A percentile compares a stretch with the other conserved stretches of the same genome.
Evolutionary conservation across 345 rosid species (phyloP).

Genomic region (Tarenaya hassleriana): DNA sequence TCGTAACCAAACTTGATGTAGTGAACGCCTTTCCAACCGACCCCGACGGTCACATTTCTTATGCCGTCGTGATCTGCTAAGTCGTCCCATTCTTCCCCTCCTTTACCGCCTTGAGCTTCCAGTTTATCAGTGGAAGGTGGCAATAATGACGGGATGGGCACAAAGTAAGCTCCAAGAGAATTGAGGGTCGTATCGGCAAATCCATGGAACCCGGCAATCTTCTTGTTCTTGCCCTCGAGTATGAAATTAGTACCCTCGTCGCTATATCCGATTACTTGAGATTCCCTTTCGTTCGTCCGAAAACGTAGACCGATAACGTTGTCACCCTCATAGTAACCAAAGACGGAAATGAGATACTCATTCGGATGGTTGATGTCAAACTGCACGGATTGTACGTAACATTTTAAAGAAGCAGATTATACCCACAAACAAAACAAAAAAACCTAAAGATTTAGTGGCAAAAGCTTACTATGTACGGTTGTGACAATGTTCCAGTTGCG

Average conservation of each 20-base stretch:
- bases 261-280: neutral
- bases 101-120: neutral
- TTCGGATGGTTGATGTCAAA: neutral
- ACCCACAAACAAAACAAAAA: too few relatives aligned
- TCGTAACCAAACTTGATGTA: neutral
- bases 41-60: neutral
- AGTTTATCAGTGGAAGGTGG: too few relatives aligned
- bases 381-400: neutral
- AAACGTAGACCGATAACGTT: slow-evolving; percentile 12
- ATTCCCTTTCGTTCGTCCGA: slow-evolving; percentile 3
- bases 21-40: neutral
- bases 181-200: neutral
- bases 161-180: slow-evolving; percentile 9
- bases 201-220: slow-evolving; percentile 16
- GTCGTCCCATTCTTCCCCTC: neutral
- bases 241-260: slow-evolving; percentile 16
- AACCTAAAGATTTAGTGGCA: too few relatives aligned
- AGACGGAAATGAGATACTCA: slow-evolving; percentile 12
- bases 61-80: neutral
- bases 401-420: too few relatives aligned
- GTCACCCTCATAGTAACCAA: slow-evolving; percentile 9
- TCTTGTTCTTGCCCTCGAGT: slow-evolving; percentile 17
- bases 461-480: neutral
- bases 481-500: too few relatives aligned
- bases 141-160: neutral